Percentiles rank a stretch among this genome's conserved stretches.
phyloP scores from a whole-genome alignment of 441 rosid genomes.

The Adansonia gregorii region DNA sequence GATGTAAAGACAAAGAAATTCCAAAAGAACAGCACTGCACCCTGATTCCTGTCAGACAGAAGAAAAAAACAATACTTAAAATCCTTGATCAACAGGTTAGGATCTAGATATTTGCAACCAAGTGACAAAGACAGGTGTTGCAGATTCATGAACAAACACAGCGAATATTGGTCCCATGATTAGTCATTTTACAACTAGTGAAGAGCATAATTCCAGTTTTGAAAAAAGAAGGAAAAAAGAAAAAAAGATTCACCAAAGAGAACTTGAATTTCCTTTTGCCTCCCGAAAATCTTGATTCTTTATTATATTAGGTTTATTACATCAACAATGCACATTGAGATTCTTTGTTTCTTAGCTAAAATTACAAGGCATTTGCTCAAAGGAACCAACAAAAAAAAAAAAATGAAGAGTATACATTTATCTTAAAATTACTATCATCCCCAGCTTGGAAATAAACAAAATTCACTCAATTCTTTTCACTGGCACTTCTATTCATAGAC shows the following conservation, averaged over 20 bases:
- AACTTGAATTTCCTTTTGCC: constrained; percentile 22
- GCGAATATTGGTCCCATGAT: constrained; percentile 33
- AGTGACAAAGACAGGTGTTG: constrained; percentile 36
- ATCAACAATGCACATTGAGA: constrained; percentile 47
- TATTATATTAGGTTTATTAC: constrained; percentile 39
- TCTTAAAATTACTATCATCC: constrained; percentile 40
- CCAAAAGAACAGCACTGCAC: constrained; percentile 30
- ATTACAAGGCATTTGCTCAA: constrained; percentile 39
- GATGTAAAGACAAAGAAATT: constrained; percentile 31
- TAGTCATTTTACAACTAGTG: constrained; percentile 19
- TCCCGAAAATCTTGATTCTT: constrained; percentile 33
- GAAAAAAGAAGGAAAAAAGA: background rate
- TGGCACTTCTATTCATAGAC: constrained; percentile 68
- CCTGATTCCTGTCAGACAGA: constrained; percentile 32
- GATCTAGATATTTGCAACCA: constrained; percentile 39
- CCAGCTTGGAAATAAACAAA: constrained; percentile 36
- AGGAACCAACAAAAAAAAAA: constrained; percentile 19
- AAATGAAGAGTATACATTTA: constrained; percentile 28
- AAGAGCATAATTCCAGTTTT: background rate
- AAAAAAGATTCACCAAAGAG: constrained; percentile 25
- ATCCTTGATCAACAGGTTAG: constrained; percentile 28
- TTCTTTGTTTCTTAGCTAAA: constrained; percentile 41
- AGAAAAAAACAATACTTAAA: background rate
- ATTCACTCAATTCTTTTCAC: constrained; percentile 60
- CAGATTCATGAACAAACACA: constrained; percentile 37